Percentiles rank a stretch among this genome's conserved stretches.
phyloP scores from a whole-genome alignment of 805 yeast species.

The Teunomyces gatunensis region DNA sequence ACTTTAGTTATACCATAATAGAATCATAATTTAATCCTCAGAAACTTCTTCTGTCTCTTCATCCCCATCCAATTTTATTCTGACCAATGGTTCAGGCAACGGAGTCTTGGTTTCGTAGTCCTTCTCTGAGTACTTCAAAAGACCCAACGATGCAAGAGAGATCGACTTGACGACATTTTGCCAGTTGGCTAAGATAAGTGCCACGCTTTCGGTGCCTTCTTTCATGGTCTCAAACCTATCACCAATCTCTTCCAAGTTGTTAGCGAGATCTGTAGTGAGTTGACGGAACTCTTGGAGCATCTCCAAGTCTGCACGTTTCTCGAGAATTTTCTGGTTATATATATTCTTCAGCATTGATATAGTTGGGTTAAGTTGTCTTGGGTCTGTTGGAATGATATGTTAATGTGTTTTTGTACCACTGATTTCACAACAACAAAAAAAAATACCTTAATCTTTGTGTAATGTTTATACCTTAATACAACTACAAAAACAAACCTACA shows the following conservation, averaged over 20 bases:
- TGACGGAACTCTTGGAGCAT: constrained; percentile 46
- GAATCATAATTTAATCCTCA: not conserved
- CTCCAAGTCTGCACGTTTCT: constrained; percentile 52
- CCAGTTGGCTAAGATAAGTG: constrained; percentile 63
- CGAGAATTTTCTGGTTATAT: constrained; percentile 31
- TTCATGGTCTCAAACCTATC: constrained; percentile 46
- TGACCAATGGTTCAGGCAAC: constrained; percentile 63
- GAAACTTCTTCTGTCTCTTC: constrained; percentile 12
- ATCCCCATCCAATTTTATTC: constrained; percentile 52
- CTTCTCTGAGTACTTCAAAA: constrained; percentile 40
- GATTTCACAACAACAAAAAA: not conserved
- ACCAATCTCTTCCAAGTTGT: constrained; percentile 48
- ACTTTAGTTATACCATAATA: not conserved
- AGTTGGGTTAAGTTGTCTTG: not conserved
- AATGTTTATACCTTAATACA: not conserved
- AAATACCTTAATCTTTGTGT: not conserved
- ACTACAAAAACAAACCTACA: not conserved
- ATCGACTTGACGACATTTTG: constrained; percentile 57
- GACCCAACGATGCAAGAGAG: constrained; percentile 56
- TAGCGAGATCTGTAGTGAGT: constrained; percentile 44
- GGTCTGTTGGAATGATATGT: not conserved
- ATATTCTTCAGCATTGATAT: constrained; percentile 8
- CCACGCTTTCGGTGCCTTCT: constrained; percentile 61
- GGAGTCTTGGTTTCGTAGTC: constrained; percentile 47
- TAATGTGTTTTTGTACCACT: not conserved